Base-by-base conservation (phyloP, 805 yeast genomes). In the Nakazawaea pomicola region DNA sequence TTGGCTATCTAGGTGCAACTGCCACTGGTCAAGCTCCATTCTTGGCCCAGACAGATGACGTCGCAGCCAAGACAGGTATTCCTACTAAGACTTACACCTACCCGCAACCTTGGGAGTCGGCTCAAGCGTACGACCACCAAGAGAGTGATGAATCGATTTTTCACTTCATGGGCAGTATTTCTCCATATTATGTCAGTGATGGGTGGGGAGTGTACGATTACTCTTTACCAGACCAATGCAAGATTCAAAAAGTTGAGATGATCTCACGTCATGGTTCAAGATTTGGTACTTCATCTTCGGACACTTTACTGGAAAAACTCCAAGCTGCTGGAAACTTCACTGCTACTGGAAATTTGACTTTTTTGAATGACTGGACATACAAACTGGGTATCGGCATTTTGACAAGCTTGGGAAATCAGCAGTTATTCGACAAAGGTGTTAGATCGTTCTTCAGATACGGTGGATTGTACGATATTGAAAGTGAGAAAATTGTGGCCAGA, bases 381-480 rank as follows among this genome's bases (percentile, higher is more conserved):
- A 24, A 39, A 11, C 36, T 38, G 31, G 53, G 53, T 25, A 33
- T 16, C 14, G 38, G 44, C 18, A 32, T 44, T 29, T 45, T 49
- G 34, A 49, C 49, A 25, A 46, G 36, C 11, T 38, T 48, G 16
- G 53, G 53, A 16, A 49, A 49, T 36, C 51, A 49, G 31, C 51
- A 49, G 36, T 46, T 49, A 29, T 49, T 49, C 30, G 50, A 46
- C 35, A 46, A 45, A 27, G 53, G 53, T 32, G 47, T 44, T 16
- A 40, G 44, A 28, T 29, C 43, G 10, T 48, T 41, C 25, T 46
- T 46, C 38, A 44, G 50, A 38, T 49, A 49, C 31, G 53, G 51
- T 33, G 40, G 40, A 15, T 36, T 49, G 14, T 47, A 33, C 28
- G 47, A 49, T 37, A 44, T 33, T 17, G 27, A 20, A 2, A 18